These are phyloP conservation scores for Mercurialis annua DNA, from an alignment of 345 rosid species.

Conservation along the genomic window DNA sequence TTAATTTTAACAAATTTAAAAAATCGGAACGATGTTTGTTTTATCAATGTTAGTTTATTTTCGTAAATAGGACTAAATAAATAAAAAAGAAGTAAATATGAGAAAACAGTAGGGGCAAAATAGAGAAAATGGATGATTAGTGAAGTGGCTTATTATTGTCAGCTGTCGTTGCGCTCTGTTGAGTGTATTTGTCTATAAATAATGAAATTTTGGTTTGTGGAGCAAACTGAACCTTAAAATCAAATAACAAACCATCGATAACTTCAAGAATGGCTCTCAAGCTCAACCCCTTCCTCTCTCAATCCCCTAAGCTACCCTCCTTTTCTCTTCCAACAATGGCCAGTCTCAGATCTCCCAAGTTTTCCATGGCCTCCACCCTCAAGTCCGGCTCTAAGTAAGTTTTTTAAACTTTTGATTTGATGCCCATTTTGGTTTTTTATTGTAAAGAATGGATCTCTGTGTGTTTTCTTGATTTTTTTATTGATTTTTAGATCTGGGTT, in stretches of 20 bases:
- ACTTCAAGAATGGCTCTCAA: slow-evolving; percentile 56
- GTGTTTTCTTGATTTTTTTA: slow-evolving; percentile 4
- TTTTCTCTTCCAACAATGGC: slow-evolving; percentile 59
- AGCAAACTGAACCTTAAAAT: not conserved
- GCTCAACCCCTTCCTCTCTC: slow-evolving; percentile 52
- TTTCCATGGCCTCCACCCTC: slow-evolving; percentile 68
- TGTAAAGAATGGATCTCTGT: slow-evolving; percentile 9
- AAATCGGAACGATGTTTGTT: no score
- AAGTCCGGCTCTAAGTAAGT: slow-evolving; percentile 58
- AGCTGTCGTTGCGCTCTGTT: not conserved
- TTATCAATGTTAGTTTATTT: no score
- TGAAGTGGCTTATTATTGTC: not conserved
- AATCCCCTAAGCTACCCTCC: slow-evolving; percentile 49
- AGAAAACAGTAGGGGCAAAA: not conserved
- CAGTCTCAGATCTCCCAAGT: slow-evolving; percentile 71
- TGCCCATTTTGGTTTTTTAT: not conserved
- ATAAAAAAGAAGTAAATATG: not conserved
- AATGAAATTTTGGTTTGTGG: slow-evolving; percentile 11
- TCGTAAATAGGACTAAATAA: no score
- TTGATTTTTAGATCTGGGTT: slow-evolving; percentile 25
- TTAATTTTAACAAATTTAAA: no score
- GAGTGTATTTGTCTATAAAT: not conserved
- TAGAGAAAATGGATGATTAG: not conserved
- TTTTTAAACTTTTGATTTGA: not conserved
- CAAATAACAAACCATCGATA: slow-evolving; percentile 9